These are phyloP conservation scores for Tuber indicum DNA, from an alignment of 495 filamentous ascomycete genomes.

Conservation along the genomic window DNA sequence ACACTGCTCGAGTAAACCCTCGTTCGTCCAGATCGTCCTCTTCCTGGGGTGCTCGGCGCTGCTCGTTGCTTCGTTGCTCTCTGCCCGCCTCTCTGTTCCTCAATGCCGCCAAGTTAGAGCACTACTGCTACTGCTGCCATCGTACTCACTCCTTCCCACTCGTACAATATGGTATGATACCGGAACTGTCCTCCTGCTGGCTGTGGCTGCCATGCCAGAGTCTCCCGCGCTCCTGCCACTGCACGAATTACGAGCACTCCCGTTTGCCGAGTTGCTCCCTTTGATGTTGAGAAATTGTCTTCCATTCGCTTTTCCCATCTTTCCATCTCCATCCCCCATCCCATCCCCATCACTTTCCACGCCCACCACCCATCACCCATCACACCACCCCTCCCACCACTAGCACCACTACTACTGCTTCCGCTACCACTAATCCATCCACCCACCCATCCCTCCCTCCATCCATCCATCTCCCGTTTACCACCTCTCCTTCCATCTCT, in stretches of 20 bases:
- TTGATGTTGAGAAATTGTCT: not conserved
- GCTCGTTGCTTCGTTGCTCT: slow-evolving; percentile 11
- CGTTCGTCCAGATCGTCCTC: slow-evolving; percentile 25
- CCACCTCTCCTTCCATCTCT: slow-evolving; percentile 1
- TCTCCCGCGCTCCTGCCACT: not conserved
- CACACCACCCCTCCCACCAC: not conserved
- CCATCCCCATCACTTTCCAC: not conserved
- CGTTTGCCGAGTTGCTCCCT: not conserved
- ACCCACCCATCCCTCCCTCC: not conserved
- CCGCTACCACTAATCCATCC: slow-evolving; percentile 1
- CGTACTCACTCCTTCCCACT: not conserved
- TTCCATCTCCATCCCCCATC: not conserved
- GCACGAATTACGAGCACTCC: not conserved
- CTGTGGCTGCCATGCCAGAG: not conserved
- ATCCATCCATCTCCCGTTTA: not conserved
- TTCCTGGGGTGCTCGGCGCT: slow-evolving; percentile 12
- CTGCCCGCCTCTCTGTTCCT: not conserved
- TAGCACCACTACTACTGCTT: not conserved
- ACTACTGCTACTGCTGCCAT: not conserved
- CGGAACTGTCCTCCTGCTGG: not conserved
- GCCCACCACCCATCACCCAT: not conserved
- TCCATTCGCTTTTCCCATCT: not conserved
- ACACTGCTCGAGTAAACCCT: slow-evolving; percentile 17
- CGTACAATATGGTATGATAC: not conserved
- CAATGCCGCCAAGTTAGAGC: not conserved